Conservation (phyloP, 441 rosid genomes). For the Jatropha multifida region DNA sequence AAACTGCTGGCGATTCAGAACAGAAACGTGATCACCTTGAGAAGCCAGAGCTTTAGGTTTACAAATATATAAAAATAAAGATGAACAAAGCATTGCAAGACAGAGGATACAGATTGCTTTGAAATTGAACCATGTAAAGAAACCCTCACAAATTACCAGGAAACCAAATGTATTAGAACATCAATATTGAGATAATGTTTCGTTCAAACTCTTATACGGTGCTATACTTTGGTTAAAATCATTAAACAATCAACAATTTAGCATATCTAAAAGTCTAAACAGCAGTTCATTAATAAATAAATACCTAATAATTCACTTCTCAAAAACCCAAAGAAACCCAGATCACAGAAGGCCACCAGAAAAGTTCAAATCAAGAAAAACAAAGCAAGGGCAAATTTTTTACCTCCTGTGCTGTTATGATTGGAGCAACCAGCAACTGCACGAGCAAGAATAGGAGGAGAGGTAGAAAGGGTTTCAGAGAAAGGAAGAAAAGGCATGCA, state of each 20-base stretch:
- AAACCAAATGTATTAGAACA: neutral
- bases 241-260: neutral
- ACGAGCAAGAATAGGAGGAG: constrained; percentile 55
- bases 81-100: neutral
- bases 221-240: neutral
- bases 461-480: constrained; percentile 37
- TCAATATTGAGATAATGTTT: neutral
- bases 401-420: constrained; percentile 71
- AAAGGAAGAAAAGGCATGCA: constrained; percentile 51
- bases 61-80: too few species aligned
- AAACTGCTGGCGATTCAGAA: neutral
- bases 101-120: neutral
- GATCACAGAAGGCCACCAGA: neutral
- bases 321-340: neutral
- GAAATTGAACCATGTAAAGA: neutral
- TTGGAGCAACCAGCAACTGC: constrained; percentile 70
- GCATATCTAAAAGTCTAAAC: neutral
- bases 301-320: neutral
- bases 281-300: neutral
- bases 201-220: neutral
- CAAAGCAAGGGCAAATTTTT: neutral
- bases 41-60: neutral
- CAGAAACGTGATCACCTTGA: neutral
- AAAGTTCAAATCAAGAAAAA: neutral
- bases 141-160: neutral